Base-by-base conservation (phyloP, 352 stramenopile genomes). In the Globisporangium spiculum region DNA sequence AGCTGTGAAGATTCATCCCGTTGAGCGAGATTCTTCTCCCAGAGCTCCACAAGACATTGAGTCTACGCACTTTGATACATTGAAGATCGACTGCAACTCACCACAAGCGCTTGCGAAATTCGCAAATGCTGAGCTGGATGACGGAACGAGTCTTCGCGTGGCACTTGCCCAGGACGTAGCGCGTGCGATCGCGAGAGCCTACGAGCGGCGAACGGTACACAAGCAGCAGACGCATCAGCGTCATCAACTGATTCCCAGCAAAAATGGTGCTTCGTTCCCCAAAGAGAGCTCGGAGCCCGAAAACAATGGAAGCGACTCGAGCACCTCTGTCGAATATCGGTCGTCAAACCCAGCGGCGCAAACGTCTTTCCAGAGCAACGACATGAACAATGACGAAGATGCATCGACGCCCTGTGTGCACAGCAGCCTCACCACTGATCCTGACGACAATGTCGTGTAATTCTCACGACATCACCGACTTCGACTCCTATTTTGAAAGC, bases 101-200 rank as follows among this genome's bases (percentile, higher is more conserved):
- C 7, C 20, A 32, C 64, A 14, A 52, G 27, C 46, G 12, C 27
- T 22, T 16, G 6, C 9, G 27, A 27, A 34, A 32, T n/a, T 18
- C 22, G 12, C 22, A 1, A 64, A 71, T 30, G 50, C 36, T 12
- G 63, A 81, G 14, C 34, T 67, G 16, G 54, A 67, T 8, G 55
- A 76, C 4, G 22, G 56, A 20, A 55, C 26, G 9, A 60, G 69
- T 62, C 69, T 73, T 41, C 74, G 74, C 4, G 70, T 84, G 7
- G 75, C 66, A 3, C 57, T 77, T 3, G 79, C 79, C 0, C 69
- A 83, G 44, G 76, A 86, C 20, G 79, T 86, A 20, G 79, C 79
- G n/a, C 68, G 46, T 34, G 79, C 73, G 27, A 83, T 86, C 24
- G 69, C 73, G 0, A 52, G 67, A 26, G 75, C 76, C 1, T 73